Conservation (phyloP, 139 green algal species). For the Chlamydomonas sphaeroides region DNA sequence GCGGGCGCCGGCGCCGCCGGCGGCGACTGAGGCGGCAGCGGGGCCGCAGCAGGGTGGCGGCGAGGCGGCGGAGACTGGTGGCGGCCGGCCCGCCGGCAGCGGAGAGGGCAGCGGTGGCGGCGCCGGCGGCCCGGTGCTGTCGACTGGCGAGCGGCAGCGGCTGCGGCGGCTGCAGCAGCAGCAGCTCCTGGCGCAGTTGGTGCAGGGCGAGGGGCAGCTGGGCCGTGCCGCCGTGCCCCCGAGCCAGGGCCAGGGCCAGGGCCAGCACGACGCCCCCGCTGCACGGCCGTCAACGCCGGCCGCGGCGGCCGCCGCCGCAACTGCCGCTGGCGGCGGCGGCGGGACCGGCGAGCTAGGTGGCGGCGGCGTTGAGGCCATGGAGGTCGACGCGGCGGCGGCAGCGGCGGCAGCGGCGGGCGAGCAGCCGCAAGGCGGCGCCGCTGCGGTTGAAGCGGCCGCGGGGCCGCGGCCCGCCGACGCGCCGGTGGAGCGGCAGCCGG, state of each 20-base stretch:
- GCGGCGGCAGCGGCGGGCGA: neutral
- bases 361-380: neutral
- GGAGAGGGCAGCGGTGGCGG: neutral
- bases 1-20: neutral
- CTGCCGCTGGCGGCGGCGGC: slow-evolving; percentile 3
- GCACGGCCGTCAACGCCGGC: too few species aligned
- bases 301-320: neutral
- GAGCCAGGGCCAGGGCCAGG: too few species aligned
- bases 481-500: neutral
- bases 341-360: too few species aligned
- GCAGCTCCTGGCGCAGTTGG: neutral
- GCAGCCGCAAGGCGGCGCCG: too few species aligned
- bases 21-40: neutral
- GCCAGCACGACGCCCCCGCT: too few species aligned
- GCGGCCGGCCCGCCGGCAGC: too few species aligned
- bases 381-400: neutral
- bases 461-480: neutral
- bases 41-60: too few species aligned
- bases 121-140: neutral
- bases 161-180: slow-evolving; percentile 1
- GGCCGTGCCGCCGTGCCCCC: too few species aligned
- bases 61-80: too few species aligned
- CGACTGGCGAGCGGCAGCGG: slow-evolving; percentile 23
- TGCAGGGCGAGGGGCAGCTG: neutral
- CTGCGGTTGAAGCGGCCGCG: neutral